Conservation (phyloP, 768 basidiomycete genomes). For the Lactifluus echinatus region DNA sequence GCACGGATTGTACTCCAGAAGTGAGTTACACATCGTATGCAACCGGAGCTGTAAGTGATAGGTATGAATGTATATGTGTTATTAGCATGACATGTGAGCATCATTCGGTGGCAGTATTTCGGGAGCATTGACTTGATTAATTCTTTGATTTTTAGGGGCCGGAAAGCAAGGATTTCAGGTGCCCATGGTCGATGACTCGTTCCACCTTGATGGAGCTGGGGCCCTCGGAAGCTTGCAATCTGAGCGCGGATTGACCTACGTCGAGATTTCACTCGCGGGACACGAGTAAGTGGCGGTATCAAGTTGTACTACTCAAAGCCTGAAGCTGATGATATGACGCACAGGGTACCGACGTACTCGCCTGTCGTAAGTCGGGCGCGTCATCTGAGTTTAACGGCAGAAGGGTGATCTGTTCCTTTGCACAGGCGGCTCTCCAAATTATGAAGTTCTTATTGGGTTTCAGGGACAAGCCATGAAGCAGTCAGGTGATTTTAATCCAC, state of each 20-base stretch:
- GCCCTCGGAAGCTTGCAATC: slow-evolving; percentile 54
- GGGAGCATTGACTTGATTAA: neutral
- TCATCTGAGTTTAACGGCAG: neutral
- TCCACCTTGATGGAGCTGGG: slow-evolving; percentile 64
- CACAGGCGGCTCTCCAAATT: slow-evolving; percentile 56
- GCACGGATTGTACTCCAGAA: slow-evolving; percentile 32
- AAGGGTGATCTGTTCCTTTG: neutral
- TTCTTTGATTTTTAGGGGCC: slow-evolving; percentile 35
- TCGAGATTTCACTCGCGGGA: slow-evolving; percentile 59
- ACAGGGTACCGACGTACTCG: slow-evolving; percentile 59
- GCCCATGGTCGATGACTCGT: slow-evolving; percentile 54
- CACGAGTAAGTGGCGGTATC: slow-evolving; percentile 49
- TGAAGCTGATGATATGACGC: neutral
- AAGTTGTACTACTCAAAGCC: neutral
- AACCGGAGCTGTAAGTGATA: neutral
- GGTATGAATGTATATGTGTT: neutral
- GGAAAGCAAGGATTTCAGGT: slow-evolving; percentile 68
- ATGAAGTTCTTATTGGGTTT: slow-evolving; percentile 65
- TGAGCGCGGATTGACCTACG: slow-evolving; percentile 60
- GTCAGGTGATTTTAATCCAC: no score
- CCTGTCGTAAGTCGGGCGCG: slow-evolving; percentile 39
- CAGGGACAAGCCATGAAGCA: slow-evolving; percentile 37
- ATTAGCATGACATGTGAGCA: slow-evolving; percentile 16
- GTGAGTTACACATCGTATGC: slow-evolving; percentile 22
- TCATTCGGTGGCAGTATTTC: neutral